Evolutionary conservation across 805 yeast species (phyloP), one percentile per base, ranked within the genome.

Genomic region (Metschnikowia rubicola): DNA sequence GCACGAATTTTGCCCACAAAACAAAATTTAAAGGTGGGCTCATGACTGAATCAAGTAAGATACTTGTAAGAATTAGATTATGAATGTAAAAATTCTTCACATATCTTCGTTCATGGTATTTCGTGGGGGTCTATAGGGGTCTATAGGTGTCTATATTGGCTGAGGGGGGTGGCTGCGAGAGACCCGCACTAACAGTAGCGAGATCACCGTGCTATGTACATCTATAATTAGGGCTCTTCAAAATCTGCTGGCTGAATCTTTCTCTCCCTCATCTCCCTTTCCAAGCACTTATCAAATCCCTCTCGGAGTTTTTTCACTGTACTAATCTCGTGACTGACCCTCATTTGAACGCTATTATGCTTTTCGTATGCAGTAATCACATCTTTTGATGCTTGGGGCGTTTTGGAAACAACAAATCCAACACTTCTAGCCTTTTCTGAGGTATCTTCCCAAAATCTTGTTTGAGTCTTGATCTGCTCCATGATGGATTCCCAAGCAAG

Each of bases 211-310:
- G 26, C 26, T 21, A 21, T 21, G 26, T 21, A 21, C 26, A 21
- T 21, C 26, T 21, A 7, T 21, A 21, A 21, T 21, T 5, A 4
- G 26, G 13, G 13, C 2, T 30, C 36, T 10, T 35, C 19, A 29
- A 37, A 5, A 31, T 32, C 21, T 17, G 26, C 26, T 21, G 26
- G 26, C 26, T 21, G 26, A 4, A 47, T 41, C 21, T 32, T 10
- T n/a, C 56, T 36, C 15, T 39, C 37, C 12, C 31, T 19, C 46
- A 53, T 44, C 21, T 53, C 53, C 4, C 43, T 33, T 37, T 51
- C 50, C 13, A 47, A 30, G 15, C 39, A 30, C 31, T 19, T 28
- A 10, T 51, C 52, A 13, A 48, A 45, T 10, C 57, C 57, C 17
- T n/a, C 31, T 29, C 36, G 34, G 21, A 53, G 43, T 28, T 43